Percentiles rank a stretch among this genome's conserved stretches.
Conservation (phyloP, 768 basidiomycete genomes). For the Russula emetica region DNA sequence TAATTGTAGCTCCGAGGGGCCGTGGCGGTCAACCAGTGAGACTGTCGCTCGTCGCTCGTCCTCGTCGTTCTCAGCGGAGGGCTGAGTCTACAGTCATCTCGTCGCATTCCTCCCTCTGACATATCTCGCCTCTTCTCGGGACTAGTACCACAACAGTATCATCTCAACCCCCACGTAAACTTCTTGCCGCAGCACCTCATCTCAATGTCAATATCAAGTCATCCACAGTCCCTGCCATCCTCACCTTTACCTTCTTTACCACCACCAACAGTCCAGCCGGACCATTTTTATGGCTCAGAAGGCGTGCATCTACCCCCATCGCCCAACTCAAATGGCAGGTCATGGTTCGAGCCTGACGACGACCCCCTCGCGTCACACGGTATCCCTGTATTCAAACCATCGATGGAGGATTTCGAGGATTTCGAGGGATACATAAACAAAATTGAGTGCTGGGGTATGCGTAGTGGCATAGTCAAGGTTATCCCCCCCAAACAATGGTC, state of each 20-base stretch:
- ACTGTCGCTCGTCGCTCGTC: too few species aligned
- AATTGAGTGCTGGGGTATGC: conserved; percentile 85
- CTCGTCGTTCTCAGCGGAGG: conserved; percentile 6
- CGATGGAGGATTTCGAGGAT: conserved; percentile 85
- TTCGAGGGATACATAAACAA: conserved; percentile 88
- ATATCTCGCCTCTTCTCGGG: not conserved
- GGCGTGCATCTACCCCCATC: conserved; percentile 48
- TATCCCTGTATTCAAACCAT: conserved; percentile 94
- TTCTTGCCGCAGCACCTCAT: not conserved
- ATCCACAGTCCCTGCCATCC: conserved; percentile 37
- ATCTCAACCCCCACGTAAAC: not conserved
- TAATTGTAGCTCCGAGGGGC: conserved; percentile 28
- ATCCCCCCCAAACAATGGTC: conserved; percentile 95
- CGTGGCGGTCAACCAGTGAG: not conserved
- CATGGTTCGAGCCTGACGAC: conserved; percentile 72
- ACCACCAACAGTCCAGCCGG: conserved; percentile 58
- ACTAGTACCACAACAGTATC: not conserved
- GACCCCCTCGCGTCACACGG: conserved; percentile 81
- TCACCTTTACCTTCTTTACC: conserved; percentile 47
- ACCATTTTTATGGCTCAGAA: conserved; percentile 75
- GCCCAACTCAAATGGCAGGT: conserved; percentile 56
- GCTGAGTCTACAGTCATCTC: not conserved
- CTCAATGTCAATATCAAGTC: conserved; percentile 27
- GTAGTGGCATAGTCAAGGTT: conserved; percentile 92
- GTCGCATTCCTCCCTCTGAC: not conserved